Conservation (phyloP, 768 basidiomycete species). For the Tulasnella sp. region DNA sequence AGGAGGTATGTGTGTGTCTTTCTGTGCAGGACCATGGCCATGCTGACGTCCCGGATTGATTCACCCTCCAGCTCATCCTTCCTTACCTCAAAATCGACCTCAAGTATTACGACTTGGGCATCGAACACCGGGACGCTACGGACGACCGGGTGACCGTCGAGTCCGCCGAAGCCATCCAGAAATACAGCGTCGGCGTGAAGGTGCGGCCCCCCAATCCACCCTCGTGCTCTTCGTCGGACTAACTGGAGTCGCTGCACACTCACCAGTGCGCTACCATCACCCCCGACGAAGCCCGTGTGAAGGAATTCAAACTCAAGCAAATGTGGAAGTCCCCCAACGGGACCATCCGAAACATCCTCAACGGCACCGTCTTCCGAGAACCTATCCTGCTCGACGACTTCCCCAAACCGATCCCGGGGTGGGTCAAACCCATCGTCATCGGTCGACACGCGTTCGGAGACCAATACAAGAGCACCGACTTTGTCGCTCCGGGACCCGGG, state of each 20-base stretch:
- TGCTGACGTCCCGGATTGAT: background rate
- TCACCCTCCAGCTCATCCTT: slow-evolving; percentile 61
- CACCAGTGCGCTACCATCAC: slow-evolving; percentile 87
- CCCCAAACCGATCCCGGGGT: slow-evolving; percentile 90
- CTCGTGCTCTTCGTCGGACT: background rate
- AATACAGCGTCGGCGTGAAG: slow-evolving; percentile 96
- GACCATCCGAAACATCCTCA: slow-evolving; percentile 95
- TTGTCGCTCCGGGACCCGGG: slow-evolving; percentile 81
- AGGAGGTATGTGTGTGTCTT: slow-evolving; percentile 52
- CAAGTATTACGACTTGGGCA: slow-evolving; percentile 96
- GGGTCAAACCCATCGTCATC: slow-evolving; percentile 93
- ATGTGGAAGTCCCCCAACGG: slow-evolving; percentile 99
- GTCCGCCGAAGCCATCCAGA: slow-evolving; percentile 85
- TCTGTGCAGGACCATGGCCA: background rate
- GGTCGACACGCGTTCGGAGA: slow-evolving; percentile 98
- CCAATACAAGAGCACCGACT: slow-evolving; percentile 93
- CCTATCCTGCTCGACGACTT: slow-evolving; percentile 88
- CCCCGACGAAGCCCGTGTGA: slow-evolving; percentile 89
- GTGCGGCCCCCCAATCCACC: background rate
- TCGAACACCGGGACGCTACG: slow-evolving; percentile 87
- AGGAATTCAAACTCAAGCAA: slow-evolving; percentile 95
- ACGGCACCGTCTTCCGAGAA: slow-evolving; percentile 97
- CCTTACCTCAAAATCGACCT: slow-evolving; percentile 93
- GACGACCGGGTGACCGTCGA: slow-evolving; percentile 89
- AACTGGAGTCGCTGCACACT: background rate